Evolutionary conservation across 305 asterid species (phyloP).

Genomic region (Ilex paraguariensis): DNA sequence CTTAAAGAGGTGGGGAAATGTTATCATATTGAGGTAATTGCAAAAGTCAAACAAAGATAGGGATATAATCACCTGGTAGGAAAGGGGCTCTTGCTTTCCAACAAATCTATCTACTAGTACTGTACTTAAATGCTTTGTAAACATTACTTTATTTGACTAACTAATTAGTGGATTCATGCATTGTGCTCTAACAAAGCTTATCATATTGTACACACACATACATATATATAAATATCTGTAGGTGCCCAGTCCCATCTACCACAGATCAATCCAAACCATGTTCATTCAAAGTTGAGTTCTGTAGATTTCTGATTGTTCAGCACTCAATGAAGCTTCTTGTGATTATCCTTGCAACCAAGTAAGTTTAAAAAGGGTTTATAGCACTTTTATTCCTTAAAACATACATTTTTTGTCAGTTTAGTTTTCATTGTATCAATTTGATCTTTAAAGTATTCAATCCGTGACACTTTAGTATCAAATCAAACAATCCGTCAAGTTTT

Average conservation of each 20-base stretch:
- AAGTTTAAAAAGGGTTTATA: neutral
- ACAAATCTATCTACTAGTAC: slow-evolving; percentile 25
- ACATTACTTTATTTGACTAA: slow-evolving; percentile 65
- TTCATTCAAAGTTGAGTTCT: slow-evolving; percentile 16
- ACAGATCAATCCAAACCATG: slow-evolving; percentile 20
- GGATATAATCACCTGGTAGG: slow-evolving; percentile 81
- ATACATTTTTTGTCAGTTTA: too few relatives aligned
- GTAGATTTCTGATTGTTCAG: slow-evolving; percentile 36
- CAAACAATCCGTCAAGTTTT: too few relatives aligned
- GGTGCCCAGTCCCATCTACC: slow-evolving; percentile 64
- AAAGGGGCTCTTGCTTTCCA: slow-evolving; percentile 44
- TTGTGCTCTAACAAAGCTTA: slow-evolving; percentile 34
- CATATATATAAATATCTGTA: slow-evolving; percentile 21
- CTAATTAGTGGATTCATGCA: slow-evolving; percentile 54
- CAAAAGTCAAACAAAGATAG: slow-evolving; percentile 66
- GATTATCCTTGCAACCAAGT: slow-evolving; percentile 35
- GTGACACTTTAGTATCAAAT: too few relatives aligned
- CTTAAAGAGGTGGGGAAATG: slow-evolving; percentile 27
- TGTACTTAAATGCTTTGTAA: slow-evolving; percentile 36
- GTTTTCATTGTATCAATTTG: too few relatives aligned
- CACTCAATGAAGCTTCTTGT: slow-evolving; percentile 54
- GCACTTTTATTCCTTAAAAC: too few relatives aligned
- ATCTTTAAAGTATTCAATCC: too few relatives aligned
- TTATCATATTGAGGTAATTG: slow-evolving; percentile 13
- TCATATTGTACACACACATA: slow-evolving; percentile 5